Conservation (phyloP, 768 basidiomycete species). For the Amanita rubescens region DNA sequence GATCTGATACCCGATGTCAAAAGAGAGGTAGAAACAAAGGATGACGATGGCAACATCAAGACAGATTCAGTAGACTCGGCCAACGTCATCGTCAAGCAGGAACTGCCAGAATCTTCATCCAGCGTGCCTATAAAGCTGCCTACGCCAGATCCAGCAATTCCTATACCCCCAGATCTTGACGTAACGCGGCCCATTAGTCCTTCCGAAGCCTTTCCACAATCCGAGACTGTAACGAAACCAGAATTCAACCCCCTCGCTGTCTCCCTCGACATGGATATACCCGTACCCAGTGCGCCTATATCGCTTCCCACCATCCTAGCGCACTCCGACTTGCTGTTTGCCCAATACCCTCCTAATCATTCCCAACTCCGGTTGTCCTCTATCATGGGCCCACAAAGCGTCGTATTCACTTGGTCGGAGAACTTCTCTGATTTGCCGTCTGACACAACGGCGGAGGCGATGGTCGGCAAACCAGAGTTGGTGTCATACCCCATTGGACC, state of each 20-base stretch:
- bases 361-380: slow-evolving; percentile 42
- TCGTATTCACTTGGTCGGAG: slow-evolving; percentile 68
- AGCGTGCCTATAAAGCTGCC: background rate
- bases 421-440: slow-evolving; percentile 31
- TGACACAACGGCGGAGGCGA: slow-evolving; percentile 52
- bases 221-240: background rate
- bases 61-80: background rate
- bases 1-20: background rate
- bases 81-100: background rate
- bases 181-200: background rate
- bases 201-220: background rate
- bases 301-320: slow-evolving; percentile 45
- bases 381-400: slow-evolving; percentile 77
- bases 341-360: slow-evolving; percentile 53
- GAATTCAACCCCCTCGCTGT: background rate
- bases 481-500: slow-evolving; percentile 48
- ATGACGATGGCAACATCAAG: background rate
- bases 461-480: slow-evolving; percentile 47
- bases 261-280: background rate
- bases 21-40: background rate
- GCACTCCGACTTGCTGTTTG: slow-evolving; percentile 51
- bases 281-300: slow-evolving; percentile 16
- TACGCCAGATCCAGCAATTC: background rate
- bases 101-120: background rate
- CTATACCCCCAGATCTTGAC: background rate